Evolutionary conservation across 306 rosid genomes (phyloP), one percentile per base, ranked within the genome.

Genomic region (Medicago lupulina): DNA sequence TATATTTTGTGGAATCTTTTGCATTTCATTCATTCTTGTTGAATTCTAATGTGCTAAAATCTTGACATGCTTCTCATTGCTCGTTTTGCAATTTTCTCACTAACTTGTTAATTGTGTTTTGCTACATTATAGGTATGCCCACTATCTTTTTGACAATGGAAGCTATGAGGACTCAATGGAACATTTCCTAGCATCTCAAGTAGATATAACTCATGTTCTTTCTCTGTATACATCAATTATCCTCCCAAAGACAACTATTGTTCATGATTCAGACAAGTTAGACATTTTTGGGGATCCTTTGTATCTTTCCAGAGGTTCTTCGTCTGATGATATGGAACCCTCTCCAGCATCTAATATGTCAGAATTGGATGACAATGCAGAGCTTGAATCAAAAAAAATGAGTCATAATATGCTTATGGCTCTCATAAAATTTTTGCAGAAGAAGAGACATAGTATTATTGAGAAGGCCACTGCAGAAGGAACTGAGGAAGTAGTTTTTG

Each of bases 401-500:
- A 92, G 82, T 84, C 98, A 96, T 78, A 96, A 96, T 77, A 90
- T 88, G 86, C 98, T 96, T 78, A 96, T 96, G 99, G 98, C 99
- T 85, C 96, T 96, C 76, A 80, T 96, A 67, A 96, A 96, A 82
- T 90, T 78, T 82, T 81, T 96, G 72, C 99, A 96, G 84, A 96
- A 89, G 88, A 96, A 89, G 79, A 88, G 99, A 81, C 84, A 46
- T 70, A 63, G 85, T 73, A 72, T 96, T 78, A 85, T 96, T 80
- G 99, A 96, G 86, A 92, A 87, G 83, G 99, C 99, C 79, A 85
- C 99, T 76, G 86, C 97, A 39, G 99, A 96, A 86, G 96, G 96
- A 87, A 96, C 99, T 55, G 96, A 92, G 76, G 98, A 92, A 89
- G 99, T 89, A 47, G 98, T 96, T 82, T 84, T 87, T 74, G 99